Percentiles rank a stretch among this genome's conserved stretches.
phyloP scores from a whole-genome alignment of 352 stramenopile genomes.

The Phytophthora pistaciae region DNA sequence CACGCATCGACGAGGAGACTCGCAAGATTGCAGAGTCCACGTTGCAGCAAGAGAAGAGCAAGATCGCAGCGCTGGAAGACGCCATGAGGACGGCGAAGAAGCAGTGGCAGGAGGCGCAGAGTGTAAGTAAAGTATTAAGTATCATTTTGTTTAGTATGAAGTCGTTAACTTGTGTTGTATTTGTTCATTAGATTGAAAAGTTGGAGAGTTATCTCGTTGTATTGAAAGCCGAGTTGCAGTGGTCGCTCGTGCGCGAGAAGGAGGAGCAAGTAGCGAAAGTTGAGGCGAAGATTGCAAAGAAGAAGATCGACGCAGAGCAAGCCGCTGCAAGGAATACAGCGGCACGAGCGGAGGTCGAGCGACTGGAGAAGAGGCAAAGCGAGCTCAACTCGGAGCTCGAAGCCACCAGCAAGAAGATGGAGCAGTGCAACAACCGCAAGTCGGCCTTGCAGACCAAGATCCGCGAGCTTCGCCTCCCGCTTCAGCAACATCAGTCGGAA shows the following conservation, averaged over 20 bases:
- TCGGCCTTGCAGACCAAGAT: constrained; percentile 58
- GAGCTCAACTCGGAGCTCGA: constrained; percentile 63
- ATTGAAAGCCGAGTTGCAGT: constrained; percentile 77
- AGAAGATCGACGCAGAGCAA: constrained; percentile 47
- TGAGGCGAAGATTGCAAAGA: constrained; percentile 55
- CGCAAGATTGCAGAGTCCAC: constrained; percentile 61
- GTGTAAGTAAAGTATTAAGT: constrained; percentile 29
- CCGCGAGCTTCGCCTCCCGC: constrained; percentile 55
- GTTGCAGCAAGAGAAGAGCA: constrained; percentile 46
- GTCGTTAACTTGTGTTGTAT: not conserved
- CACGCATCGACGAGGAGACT: constrained; percentile 88
- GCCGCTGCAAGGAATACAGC: constrained; percentile 48
- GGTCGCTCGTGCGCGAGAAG: constrained; percentile 77
- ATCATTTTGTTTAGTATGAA: not conserved
- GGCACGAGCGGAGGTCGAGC: constrained; percentile 41
- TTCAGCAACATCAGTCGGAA: constrained; percentile 65
- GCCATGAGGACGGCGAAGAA: constrained; percentile 63
- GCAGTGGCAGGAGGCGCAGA: constrained; percentile 74
- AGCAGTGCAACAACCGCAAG: constrained; percentile 40
- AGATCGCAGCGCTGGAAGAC: constrained; percentile 11
- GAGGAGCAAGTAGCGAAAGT: constrained; percentile 54
- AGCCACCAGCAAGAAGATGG: constrained; percentile 35
- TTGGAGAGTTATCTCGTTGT: constrained; percentile 64
- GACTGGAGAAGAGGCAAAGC: constrained; percentile 60
- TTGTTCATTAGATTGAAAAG: constrained; percentile 55